phyloP scores from a whole-genome alignment of 129 eudicot species.

The Pulicaria dysenterica region DNA sequence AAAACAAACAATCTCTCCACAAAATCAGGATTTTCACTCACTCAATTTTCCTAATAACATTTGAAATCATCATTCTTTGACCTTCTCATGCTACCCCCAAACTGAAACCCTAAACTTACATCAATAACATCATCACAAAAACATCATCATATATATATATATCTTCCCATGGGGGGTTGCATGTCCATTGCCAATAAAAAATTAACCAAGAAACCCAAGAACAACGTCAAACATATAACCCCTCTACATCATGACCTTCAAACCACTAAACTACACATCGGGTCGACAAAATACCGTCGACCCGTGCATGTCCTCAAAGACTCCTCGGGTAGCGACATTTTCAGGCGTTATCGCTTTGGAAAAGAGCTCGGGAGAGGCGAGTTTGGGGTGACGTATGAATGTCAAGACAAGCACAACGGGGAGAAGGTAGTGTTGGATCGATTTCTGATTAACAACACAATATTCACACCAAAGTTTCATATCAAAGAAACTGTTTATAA shows the following conservation, averaged over 20 bases:
- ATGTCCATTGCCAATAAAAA: constrained; percentile 54
- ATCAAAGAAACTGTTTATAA: no score
- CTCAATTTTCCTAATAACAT: constrained; percentile 36
- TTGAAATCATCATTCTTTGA: constrained; percentile 34
- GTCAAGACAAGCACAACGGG: constrained; percentile 51
- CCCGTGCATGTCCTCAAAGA: constrained; percentile 47
- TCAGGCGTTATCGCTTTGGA: constrained; percentile 54
- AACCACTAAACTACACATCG: constrained; percentile 22
- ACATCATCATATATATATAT: constrained; percentile 7
- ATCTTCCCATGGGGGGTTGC: constrained; percentile 81
- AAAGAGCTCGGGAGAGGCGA: constrained; percentile 89
- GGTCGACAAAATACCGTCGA: constrained; percentile 28
- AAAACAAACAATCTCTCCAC: constrained; percentile 32
- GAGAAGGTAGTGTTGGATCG: no score
- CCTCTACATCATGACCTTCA: constrained; percentile 10
- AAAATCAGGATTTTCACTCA: constrained; percentile 29
- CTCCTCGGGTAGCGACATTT: constrained; percentile 45
- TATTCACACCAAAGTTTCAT: no score
- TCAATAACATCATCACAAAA: constrained; percentile 18
- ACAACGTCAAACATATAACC: constrained; percentile 32
- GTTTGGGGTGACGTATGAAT: constrained; percentile 83
- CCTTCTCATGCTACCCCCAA: constrained; percentile 44
- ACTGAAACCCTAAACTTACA: constrained; percentile 32
- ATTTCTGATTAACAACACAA: no score
- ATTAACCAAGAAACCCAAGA: constrained; percentile 39